Evolutionary conservation across 495 filamentous ascomycete species (phyloP).

Genomic region (Hyaloscypha variabilis): DNA sequence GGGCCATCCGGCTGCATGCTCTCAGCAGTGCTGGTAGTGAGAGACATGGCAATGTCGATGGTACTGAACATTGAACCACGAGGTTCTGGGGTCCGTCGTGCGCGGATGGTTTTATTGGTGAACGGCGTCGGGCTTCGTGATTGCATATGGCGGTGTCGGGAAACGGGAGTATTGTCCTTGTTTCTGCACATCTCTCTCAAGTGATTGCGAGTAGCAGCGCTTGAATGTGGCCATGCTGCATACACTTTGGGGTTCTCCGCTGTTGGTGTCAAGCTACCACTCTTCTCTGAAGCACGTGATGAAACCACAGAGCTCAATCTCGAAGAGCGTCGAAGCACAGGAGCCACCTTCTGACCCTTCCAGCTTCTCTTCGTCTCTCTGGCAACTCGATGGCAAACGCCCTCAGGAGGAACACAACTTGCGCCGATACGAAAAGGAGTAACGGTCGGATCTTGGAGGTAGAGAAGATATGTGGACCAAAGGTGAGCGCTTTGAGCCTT

Average conservation of each 20-base stretch:
- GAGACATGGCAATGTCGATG: constrained; percentile 83
- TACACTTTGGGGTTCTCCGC: constrained; percentile 33
- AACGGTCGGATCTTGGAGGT: constrained; percentile 87
- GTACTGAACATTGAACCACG: constrained; percentile 53
- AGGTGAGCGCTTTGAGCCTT: constrained; percentile 90
- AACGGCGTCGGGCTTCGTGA: constrained; percentile 77
- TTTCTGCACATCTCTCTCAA: constrained; percentile 82
- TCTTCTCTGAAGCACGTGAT: constrained; percentile 39
- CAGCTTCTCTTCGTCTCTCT: constrained; percentile 84
- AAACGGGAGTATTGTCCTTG: constrained; percentile 67
- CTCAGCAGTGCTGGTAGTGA: constrained; percentile 77
- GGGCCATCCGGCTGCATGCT: constrained; percentile 75
- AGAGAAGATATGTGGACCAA: constrained; percentile 87
- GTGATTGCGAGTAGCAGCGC: constrained; percentile 75
- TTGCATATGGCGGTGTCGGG: constrained; percentile 71
- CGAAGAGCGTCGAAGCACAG: constrained; percentile 18
- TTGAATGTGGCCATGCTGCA: constrained; percentile 78
- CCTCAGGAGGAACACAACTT: constrained; percentile 82
- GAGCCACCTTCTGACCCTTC: constrained; percentile 56
- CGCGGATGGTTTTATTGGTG: constrained; percentile 42
- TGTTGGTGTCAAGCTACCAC: constrained; percentile 70
- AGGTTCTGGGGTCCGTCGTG: constrained; percentile 34
- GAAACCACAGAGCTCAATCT: constrained; percentile 4
- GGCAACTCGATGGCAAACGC: constrained; percentile 86
- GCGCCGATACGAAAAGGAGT: constrained; percentile 93